Conservation (phyloP, 2,329 filamentous ascomycete species). For the Aspergillus sp. region DNA sequence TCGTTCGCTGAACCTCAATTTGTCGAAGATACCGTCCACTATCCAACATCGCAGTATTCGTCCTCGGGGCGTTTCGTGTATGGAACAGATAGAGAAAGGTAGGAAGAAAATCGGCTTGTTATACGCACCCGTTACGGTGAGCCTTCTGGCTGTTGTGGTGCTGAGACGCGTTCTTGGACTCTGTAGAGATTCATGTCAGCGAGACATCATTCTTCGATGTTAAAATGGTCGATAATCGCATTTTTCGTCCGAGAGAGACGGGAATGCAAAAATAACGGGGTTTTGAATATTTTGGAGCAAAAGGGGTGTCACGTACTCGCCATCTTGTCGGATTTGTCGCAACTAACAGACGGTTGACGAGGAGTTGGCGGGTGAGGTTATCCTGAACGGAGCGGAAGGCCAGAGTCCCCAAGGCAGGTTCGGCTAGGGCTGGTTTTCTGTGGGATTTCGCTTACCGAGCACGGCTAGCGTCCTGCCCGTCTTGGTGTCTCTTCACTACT, state of each 20-base stretch:
- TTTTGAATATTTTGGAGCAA: not conserved
- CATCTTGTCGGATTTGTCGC: conserved; percentile 50
- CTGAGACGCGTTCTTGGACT: conserved; percentile 99
- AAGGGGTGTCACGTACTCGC: conserved; percentile 42
- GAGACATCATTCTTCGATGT: not conserved
- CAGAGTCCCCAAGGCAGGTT: conserved; percentile 26
- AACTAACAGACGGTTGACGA: conserved; percentile 40
- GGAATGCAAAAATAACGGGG: not conserved
- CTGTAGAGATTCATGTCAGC: conserved; percentile 53
- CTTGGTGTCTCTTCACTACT: conserved; percentile 3
- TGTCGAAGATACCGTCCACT: conserved; percentile 6
- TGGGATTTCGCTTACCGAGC: conserved; percentile 45
- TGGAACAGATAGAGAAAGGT: not conserved
- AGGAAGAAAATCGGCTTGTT: conserved; percentile 11
- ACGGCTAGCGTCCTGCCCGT: conserved; percentile 19
- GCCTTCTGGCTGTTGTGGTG: conserved; percentile 98
- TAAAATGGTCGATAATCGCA: not conserved
- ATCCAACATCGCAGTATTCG: conserved; percentile 15
- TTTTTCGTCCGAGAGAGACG: not conserved
- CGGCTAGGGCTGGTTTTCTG: conserved; percentile 43
- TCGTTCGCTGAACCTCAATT: not conserved
- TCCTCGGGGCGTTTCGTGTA: not conserved
- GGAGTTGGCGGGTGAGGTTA: conserved; percentile 40
- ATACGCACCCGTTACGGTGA: conserved; percentile 94
- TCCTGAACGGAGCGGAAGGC: conserved; percentile 34